phyloP scores from a whole-genome alignment of 2,329 filamentous ascomycete genomes.

The Ophiostoma quercus region DNA sequence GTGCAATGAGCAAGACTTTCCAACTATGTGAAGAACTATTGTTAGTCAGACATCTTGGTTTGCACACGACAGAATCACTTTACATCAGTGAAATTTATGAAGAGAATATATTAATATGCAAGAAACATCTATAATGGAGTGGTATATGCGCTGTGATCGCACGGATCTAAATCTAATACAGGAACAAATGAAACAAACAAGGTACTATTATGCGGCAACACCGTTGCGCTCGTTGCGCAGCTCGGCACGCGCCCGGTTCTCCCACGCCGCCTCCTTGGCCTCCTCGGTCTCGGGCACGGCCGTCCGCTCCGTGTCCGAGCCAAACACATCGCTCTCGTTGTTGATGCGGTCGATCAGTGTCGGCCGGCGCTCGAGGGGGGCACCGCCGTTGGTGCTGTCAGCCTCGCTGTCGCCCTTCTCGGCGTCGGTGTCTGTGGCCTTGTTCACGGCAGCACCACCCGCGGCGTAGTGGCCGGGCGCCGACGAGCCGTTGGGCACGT shows the following conservation, averaged over 20 bases:
- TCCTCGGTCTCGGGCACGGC: neutral
- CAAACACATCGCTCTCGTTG: conserved; percentile 29
- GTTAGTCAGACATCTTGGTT: too few species aligned
- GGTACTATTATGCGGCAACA: neutral
- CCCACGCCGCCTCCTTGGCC: neutral
- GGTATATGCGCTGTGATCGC: neutral
- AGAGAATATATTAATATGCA: too few species aligned
- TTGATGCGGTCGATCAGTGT: conserved; percentile 27
- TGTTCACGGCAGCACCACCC: conserved; percentile 20
- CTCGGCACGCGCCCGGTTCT: conserved; percentile 13
- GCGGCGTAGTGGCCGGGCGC: conserved; percentile 48
- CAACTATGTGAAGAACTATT: too few species aligned
- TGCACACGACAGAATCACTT: too few species aligned
- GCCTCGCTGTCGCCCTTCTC: conserved; percentile 7
- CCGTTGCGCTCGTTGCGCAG: conserved; percentile 14
- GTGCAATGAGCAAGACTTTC: too few species aligned
- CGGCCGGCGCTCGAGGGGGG: conserved; percentile 8
- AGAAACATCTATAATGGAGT: neutral
- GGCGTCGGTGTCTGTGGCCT: neutral
- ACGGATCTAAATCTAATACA: neutral
- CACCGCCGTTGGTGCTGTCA: neutral
- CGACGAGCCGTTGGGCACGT: conserved; percentile 64
- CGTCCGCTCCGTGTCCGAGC: conserved; percentile 19
- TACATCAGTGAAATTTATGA: too few species aligned
- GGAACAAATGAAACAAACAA: neutral